phyloP scores from a whole-genome alignment of 2,329 filamentous ascomycete species.

The Colletotrichum trifolii region DNA sequence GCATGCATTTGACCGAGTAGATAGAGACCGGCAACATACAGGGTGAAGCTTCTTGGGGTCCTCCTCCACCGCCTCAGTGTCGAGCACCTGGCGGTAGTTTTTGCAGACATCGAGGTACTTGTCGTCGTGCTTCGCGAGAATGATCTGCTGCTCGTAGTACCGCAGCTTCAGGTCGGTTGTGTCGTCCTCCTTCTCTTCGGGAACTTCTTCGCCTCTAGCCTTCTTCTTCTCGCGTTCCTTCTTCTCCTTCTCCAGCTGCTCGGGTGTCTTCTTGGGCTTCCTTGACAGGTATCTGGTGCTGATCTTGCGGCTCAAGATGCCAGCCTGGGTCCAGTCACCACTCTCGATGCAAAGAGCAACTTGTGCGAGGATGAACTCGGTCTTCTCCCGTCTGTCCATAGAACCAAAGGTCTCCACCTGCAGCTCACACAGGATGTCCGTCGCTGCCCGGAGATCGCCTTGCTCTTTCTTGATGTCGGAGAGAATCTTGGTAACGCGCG shows the following conservation, averaged over 20 bases:
- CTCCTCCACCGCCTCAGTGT: constrained; percentile 94
- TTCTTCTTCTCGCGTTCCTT: constrained; percentile 90
- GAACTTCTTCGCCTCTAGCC: constrained; percentile 81
- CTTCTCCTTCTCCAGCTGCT: constrained; percentile 90
- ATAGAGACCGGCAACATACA: constrained; percentile 62
- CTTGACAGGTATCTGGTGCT: constrained; percentile 91
- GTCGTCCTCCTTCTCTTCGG: constrained; percentile 83
- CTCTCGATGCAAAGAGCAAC: constrained; percentile 95
- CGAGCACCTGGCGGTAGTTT: constrained; percentile 94
- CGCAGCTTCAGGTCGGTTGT: constrained; percentile 95
- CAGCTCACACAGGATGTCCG: constrained; percentile 94
- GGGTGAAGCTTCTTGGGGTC: constrained; percentile 87
- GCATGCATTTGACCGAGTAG: not conserved
- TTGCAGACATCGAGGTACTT: constrained; percentile 99
- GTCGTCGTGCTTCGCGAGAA: constrained; percentile 93
- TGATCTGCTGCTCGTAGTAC: constrained; percentile 98
- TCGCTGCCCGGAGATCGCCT: constrained; percentile 89
- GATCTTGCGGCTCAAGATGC: constrained; percentile 95
- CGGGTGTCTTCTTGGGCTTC: constrained; percentile 89
- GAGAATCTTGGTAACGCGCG: constrained; percentile 92
- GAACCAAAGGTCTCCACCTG: constrained; percentile 99
- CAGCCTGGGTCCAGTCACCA: constrained; percentile 95
- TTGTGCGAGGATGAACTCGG: constrained; percentile 97
- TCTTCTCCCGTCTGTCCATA: constrained; percentile 97
- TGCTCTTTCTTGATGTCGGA: constrained; percentile 98